Evolutionary conservation across 2,329 filamentous ascomycete species (phyloP), one percentile per base, ranked within the genome.

Genomic region (Colletotrichum musae): DNA sequence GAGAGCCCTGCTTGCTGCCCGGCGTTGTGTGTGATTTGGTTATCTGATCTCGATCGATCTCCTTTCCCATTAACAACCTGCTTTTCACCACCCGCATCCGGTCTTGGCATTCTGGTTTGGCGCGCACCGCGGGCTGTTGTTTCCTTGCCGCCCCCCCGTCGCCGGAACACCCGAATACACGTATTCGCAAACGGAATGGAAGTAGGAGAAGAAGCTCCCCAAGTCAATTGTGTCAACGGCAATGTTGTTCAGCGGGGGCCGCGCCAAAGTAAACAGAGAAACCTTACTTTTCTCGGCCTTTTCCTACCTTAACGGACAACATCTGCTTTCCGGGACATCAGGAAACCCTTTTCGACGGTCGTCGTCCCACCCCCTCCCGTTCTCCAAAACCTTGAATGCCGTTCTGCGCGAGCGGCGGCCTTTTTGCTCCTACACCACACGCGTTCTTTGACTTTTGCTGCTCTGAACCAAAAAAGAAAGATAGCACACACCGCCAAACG

Each of bases 141-240:
- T 18, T 47, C 45, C 45, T n/a, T 15, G 7, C 47, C 15, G 7
- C 47, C 15, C 6, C 24, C 59, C 18, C 51, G 47, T 5, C 18
- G 57, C 51, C 21, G 21, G 32, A 10, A 3, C 32, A 36, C 32
- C 32, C 32, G 32, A 36, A 50, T 26, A 51, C 32, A 52, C 60
- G 65, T 64, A 64, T 58, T 68, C 65, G 60, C 65, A 68, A 68
- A 51, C 59, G 60, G 47, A n/a, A 63, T 9, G 28, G 3, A 24
- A 16, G 41, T 1, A 43, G 41, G 32, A 36, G 32, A 10, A 36
- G 32, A 36, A 36, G 32, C 32, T 36, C 32, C 32, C 3, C 7
- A 36, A 36, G 32, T 36, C 32, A 36, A 7, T 36, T 36, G 32
- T 36, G 32, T 36, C 48, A 51, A 51, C n/a, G 6, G 21, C 21